These are phyloP conservation scores for Aquilaria sinensis DNA, from an alignment of 345 rosid species.

Conservation along the genomic window DNA sequence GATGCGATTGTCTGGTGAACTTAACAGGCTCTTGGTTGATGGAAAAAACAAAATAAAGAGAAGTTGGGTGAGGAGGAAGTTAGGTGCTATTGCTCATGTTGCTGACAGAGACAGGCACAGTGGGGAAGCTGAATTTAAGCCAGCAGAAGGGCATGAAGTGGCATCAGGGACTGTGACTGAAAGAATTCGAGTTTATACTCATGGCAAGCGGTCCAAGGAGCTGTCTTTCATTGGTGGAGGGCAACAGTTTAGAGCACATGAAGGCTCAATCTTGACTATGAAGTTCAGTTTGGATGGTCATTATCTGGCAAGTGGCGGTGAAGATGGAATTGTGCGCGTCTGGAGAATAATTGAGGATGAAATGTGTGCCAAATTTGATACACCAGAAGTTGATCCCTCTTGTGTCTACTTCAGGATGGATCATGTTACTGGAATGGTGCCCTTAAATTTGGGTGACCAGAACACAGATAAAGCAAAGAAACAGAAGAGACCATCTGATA, in stretches of 20 bases:
- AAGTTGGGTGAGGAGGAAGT: conserved; percentile 37
- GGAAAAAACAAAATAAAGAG: conserved; percentile 24
- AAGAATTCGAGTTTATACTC: conserved; percentile 27
- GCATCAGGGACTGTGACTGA: conserved; percentile 19
- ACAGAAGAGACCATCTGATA: conserved; percentile 28
- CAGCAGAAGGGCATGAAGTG: conserved; percentile 7
- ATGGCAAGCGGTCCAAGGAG: conserved; percentile 33
- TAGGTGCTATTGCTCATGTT: conserved; percentile 22
- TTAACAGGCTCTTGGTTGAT: conserved; percentile 16
- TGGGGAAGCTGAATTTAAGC: conserved; percentile 12
- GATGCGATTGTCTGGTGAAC: conserved; percentile 9
- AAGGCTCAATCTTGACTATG: conserved; percentile 47
- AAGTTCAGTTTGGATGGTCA: conserved; percentile 55
- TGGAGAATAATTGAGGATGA: conserved; percentile 58
- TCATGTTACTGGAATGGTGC: conserved; percentile 31
- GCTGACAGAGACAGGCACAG: conserved; percentile 14
- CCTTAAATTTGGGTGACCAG: conserved; percentile 30
- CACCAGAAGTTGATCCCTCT: conserved; percentile 38
- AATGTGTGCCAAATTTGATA: conserved; percentile 26
- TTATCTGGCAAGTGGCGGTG: conserved; percentile 59
- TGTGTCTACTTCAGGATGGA: conserved; percentile 40
- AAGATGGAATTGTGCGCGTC: conserved; percentile 50
- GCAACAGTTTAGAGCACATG: conserved; percentile 51
- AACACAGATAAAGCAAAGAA: conserved; percentile 22
- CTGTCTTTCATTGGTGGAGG: conserved; percentile 45